Base-by-base conservation (phyloP, 805 yeast genomes). In the Saturnispora sanitii region DNA sequence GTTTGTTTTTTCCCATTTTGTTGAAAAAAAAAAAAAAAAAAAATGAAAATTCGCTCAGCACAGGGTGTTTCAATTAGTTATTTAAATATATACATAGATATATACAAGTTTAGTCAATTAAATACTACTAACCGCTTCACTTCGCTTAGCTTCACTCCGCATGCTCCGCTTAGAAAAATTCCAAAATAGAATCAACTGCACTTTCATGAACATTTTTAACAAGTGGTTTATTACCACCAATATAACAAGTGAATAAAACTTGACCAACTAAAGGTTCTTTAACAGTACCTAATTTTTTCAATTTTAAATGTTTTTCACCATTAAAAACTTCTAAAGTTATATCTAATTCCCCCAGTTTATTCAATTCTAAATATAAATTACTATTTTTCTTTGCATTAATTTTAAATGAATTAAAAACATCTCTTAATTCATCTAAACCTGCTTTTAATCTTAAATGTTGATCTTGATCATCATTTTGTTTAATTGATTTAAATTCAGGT, bases 351-450 rank as follows among this genome's bases (percentile, higher is more conserved):
- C 83, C 82, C 41, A 66, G 61, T 2, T 61, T 46, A 16, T 67
- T 60, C 13, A 77, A 63, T 50, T 78, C 78, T 49, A 90, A 59
- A 39, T 73, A 65, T 40, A 88, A 60, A 29, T 77, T 69, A 46
- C 83, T 79, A 57, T 85, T 78, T 54, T 81, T 83, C 17, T 82
- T 80, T 8, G 86, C 88, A 11, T 84, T 71, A 17, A 86, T 82
- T 52, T 75, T 78, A 45, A 74, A 66, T 4, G 38, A 29, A 30
- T 56, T 61, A 52, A 87, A 83, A 1, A 73, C 75, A 4, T 59
- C 62, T 51, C 82, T 73, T 43, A 88, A 58, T 54, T 84, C 77
- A 30, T 73, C 75, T 11, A 88, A 60, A 1, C 96, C 95, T 0
- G 35, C 16, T 5, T 35, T 30, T 4, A 60, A 33, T 20, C 40